Conservation (phyloP, 495 filamentous ascomycete species). For the Penicillium mononematosum region DNA sequence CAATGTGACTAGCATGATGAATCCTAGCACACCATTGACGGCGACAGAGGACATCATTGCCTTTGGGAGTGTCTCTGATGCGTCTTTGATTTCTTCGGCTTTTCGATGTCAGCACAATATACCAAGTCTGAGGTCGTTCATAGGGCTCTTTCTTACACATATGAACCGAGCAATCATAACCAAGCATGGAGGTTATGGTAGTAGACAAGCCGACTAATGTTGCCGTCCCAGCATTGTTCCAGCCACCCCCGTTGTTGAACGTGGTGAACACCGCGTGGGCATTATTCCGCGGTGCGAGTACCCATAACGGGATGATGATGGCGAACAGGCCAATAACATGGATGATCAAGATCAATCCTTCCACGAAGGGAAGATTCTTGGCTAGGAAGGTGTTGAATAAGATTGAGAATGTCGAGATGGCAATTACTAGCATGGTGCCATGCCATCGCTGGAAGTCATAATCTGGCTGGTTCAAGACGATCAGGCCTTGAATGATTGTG, state of each 20-base stretch:
- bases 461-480: constrained; percentile 50
- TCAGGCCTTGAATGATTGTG: constrained; percentile 58
- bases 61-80: constrained; percentile 54
- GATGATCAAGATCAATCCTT: constrained; percentile 57
- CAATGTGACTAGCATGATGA: constrained; percentile 52
- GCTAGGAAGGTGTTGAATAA: constrained; percentile 57
- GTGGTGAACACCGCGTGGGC: constrained; percentile 51
- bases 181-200: constrained; percentile 51
- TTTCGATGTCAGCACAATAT: constrained; percentile 12
- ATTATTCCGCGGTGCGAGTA: constrained; percentile 48
- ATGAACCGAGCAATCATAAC: constrained; percentile 57
- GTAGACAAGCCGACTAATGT: constrained; percentile 56
- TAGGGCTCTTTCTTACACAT: constrained; percentile 41
- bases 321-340: constrained; percentile 63
- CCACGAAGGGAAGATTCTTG: constrained; percentile 54
- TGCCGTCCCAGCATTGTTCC: constrained; percentile 52
- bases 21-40: constrained; percentile 51
- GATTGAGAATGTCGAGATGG: constrained; percentile 48
- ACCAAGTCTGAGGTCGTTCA: not conserved
- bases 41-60: constrained; percentile 51
- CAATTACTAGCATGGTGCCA: constrained; percentile 57
- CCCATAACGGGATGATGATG: constrained; percentile 58
- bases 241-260: constrained; percentile 56
- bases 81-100: constrained; percentile 58
- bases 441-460: constrained; percentile 56